Base-by-base conservation (phyloP, 306 rosid genomes). In the Cyclanthera cordifolia region DNA sequence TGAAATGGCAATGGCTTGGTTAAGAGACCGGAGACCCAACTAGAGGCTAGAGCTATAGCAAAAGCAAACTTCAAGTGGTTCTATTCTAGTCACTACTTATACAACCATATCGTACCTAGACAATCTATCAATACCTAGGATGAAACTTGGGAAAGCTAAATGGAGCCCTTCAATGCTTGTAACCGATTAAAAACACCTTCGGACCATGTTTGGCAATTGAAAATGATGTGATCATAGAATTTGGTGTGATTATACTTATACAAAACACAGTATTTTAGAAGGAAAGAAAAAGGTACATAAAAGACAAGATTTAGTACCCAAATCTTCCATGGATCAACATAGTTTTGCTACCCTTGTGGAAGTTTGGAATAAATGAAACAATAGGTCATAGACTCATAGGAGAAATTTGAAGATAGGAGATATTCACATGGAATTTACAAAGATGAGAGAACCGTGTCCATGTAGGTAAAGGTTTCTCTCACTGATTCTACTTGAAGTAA, bases 251-350 rank as follows among this genome's bases (percentile, higher is more conserved):
- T 14, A 15, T 55, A 55, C 10, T 55, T 10, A 12, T 57, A 57
- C 13, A 55, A 55, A 25, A 55, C 20, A 30, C 6, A 30, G 8
- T 32, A 58, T 17, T 58, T 58, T 16, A 34, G 24, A 58, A 58
- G 66, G 20, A 30, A 32, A 58, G 14, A 20, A 34, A n/a, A 58
- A 8, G 7, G 66, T 24, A n/a, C 24, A 30, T n/a, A 34, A 13
- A 58, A 58, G 66, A 58, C 17, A 58, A 58, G 24, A 58, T 30
- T 58, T 58, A 16, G 66, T 58, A 16, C 45, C 25, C 61, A 55
- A 55, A 55, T 55, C 11, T 27, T 19, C 37, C 28, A 25, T 15
- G 41, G 64, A 3, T 27, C 43, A 56, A 56, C 64, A 16, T 56
- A 41, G 43, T 56, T 24, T 27, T 56, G 21, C 64, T 41, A 56